Base-by-base conservation (phyloP, 2,329 filamentous ascomycete species). In the Colletotrichum neosansevieriae region DNA sequence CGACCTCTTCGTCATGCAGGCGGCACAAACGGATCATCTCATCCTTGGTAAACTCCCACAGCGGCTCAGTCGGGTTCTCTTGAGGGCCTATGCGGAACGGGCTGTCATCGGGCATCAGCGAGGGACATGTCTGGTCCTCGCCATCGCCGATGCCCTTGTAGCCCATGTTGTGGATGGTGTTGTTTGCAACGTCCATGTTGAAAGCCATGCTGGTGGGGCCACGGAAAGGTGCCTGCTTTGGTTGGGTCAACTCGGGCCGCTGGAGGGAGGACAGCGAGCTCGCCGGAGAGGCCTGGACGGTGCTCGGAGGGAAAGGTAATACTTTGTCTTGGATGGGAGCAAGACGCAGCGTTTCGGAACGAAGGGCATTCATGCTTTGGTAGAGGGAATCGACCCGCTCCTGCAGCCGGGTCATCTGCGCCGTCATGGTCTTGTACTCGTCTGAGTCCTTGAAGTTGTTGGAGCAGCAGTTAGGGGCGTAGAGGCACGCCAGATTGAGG, bases 381-480 rank as follows among this genome's bases (percentile, higher is more conserved):
- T 91, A 93, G 36, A 98, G 86, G 71, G 86, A 86, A 68, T 93
- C 90, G 74, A 98, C 92, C 80, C 97, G 94, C 62, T 95, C 91
- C 78, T 98, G 94, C 24, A 98, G 85, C 9, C 87, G 86, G 11
- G 83, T 82, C 67, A 98, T 88, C 72, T 96, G 92, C 38, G 86
- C 84, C 62, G 89, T 88, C 89, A 98, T 94, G 42, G 90, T 87
- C 75, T 90, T 92, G 83, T 94, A 98, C 77, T 98, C 94, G 10
- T 97, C 93, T 53, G 94, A 94, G 75, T 98, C 94, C 79, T 95
- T 96, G 85, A 97, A 94, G 78, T 88, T 94, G 82, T 89, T 94
- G 70, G 88, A 81, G 76, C 88, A 90, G 77, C 89, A 90, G 74
- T 90, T 90, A 13, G 88, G 86, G 6, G 89, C 84, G 79, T 92